A percentile compares a stretch with the other conserved stretches of the same genome.
Evolutionary conservation across 495 filamentous ascomycete genomes (phyloP).

Genomic region (Geopyxis carbonaria): DNA sequence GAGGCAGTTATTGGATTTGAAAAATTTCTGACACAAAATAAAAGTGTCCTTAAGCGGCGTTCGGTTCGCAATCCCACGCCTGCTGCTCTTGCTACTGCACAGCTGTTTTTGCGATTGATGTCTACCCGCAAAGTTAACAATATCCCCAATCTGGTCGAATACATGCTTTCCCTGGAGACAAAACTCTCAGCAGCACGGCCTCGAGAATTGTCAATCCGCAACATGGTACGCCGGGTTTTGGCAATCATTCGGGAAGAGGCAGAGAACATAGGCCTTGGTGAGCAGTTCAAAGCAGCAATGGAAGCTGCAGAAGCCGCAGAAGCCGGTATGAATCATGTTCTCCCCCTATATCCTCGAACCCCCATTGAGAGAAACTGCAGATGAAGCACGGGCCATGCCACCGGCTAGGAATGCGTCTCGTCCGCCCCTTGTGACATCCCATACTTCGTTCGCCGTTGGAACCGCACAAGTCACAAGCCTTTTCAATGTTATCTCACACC

Average conservation of each 20-base stretch:
- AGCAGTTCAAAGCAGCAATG: slow-evolving; percentile 37
- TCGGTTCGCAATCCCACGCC: slow-evolving; percentile 74
- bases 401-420: no score
- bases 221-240: slow-evolving; percentile 76
- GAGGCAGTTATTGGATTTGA: neutral
- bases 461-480: slow-evolving; percentile 14
- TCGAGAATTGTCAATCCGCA: slow-evolving; percentile 77
- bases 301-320: slow-evolving; percentile 10
- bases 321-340: neutral
- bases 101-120: slow-evolving; percentile 69
- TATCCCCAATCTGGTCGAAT: slow-evolving; percentile 56
- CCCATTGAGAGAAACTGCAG: no score
- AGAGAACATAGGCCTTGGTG: slow-evolving; percentile 58
- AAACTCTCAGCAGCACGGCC: slow-evolving; percentile 66
- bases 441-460: slow-evolving; percentile 36
- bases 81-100: slow-evolving; percentile 78
- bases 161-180: slow-evolving; percentile 56
- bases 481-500: slow-evolving; percentile 18
- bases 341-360: no score
- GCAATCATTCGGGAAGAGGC: slow-evolving; percentile 83
- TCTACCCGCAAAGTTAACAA: slow-evolving; percentile 53
- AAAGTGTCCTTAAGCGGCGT: slow-evolving; percentile 50
- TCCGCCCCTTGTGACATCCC: slow-evolving; percentile 34
- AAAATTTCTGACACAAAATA: neutral
- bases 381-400: no score